Evolutionary conservation across 2,329 filamentous ascomycete species (phyloP).

Genomic region (Curvularia hawaiiensis): DNA sequence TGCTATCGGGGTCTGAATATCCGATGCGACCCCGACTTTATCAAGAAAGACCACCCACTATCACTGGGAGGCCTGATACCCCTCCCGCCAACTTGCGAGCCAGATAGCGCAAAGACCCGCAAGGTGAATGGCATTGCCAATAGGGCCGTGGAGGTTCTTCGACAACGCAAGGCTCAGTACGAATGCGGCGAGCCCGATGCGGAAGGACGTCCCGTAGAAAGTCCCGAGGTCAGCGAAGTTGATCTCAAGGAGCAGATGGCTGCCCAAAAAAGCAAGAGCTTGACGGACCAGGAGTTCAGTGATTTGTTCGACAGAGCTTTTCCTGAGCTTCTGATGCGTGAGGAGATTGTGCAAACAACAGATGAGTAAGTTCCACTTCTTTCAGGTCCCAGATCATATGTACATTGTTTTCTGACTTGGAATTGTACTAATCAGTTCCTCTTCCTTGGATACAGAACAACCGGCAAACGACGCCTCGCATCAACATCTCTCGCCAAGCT

Average conservation of each 20-base stretch:
- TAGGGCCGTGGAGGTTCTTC: constrained; percentile 82
- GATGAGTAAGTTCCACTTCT: constrained; percentile 60
- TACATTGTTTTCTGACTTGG: constrained; percentile 35
- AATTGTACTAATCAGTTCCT: constrained; percentile 82
- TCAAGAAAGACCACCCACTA: constrained; percentile 82
- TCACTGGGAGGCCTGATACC: constrained; percentile 81
- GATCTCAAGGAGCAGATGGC: constrained; percentile 79
- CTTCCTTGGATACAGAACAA: constrained; percentile 73
- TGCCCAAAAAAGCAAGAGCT: constrained; percentile 77
- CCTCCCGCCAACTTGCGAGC: constrained; percentile 88
- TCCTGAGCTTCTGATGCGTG: constrained; percentile 68
- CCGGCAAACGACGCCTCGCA: constrained; percentile 69
- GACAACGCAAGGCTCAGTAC: constrained; percentile 83
- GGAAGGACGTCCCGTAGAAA: constrained; percentile 63
- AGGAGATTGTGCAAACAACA: constrained; percentile 63
- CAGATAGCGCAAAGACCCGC: constrained; percentile 89
- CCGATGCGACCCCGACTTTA: constrained; percentile 84
- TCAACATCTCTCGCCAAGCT: constrained; percentile 90
- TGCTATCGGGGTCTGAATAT: constrained; percentile 81
- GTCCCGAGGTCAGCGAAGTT: constrained; percentile 69
- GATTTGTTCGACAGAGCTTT: constrained; percentile 80
- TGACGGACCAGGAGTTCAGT: constrained; percentile 89
- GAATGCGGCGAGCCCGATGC: constrained; percentile 82
- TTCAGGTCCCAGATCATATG: constrained; percentile 27
- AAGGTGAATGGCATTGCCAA: constrained; percentile 87